These are phyloP conservation scores for Paraurostyla sp. DNA, from an alignment of 73 alveolate species.

Conservation along the genomic window DNA sequence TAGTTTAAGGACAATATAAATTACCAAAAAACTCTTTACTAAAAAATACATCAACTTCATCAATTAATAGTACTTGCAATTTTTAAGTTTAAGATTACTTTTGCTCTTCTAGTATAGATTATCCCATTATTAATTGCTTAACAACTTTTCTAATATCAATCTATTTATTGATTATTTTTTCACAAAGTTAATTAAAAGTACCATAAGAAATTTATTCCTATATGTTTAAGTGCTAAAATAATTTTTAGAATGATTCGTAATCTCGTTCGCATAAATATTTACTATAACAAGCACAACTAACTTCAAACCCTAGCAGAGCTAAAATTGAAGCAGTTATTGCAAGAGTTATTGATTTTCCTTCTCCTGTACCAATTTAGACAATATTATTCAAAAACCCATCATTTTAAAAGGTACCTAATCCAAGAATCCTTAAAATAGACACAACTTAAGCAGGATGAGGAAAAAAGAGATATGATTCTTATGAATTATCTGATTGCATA, in stretches of 20 bases:
- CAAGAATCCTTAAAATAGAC: neutral
- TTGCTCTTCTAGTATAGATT: neutral
- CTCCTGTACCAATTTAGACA: conserved; percentile 74
- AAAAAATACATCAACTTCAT: conserved; percentile 76
- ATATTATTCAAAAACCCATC: conserved; percentile 34
- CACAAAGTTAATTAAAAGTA: conserved; percentile 57
- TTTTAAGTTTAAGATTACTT: neutral
- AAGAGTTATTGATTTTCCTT: conserved; percentile 72
- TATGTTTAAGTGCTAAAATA: conserved; percentile 28
- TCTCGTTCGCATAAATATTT: conserved; percentile 68
- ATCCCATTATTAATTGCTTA: neutral
- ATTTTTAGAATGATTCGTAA: conserved; percentile 23
- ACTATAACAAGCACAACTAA: conserved; percentile 61
- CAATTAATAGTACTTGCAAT: conserved; percentile 56
- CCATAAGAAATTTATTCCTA: conserved; percentile 47
- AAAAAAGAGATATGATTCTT: too few relatives aligned
- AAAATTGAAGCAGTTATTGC: conserved; percentile 67
- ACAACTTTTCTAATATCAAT: conserved; percentile 6
- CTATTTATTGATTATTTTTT: neutral
- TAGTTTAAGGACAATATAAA: neutral
- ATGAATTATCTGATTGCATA: too few relatives aligned
- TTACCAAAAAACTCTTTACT: neutral
- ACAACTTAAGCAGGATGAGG: neutral
- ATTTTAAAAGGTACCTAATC: neutral
- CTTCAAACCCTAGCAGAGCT: conserved; percentile 67